Base-by-base conservation (phyloP, 1,284 basidiomycete species). In the Cryptococcus sp. region DNA sequence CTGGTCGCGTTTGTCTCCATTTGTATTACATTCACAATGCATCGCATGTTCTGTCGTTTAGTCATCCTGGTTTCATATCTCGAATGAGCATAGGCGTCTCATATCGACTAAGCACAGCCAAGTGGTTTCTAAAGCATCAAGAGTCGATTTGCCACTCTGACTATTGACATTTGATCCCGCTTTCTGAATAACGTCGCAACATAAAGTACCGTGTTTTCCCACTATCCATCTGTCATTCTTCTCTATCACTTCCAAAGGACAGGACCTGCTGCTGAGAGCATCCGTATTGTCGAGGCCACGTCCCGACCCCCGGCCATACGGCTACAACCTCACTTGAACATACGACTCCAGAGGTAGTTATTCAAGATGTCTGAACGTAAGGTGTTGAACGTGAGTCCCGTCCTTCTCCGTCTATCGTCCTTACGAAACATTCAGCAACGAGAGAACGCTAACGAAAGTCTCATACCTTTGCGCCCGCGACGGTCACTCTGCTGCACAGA, bases 321-420 rank as follows among this genome's bases (percentile, higher is more conserved):
- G 13, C 29, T 13, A 10, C 29, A 34, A 34, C 29, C 8, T 22
- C 15, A n/a, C n/a, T 22, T 2, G 41, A 16, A 22, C 41, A 22
- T 44, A 5, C 41, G 8, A 10, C 5, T 37, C 39, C 22, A 11
- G 11, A 41, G 43, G 38, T 44, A n/a, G 25, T 19, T 43, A 19
- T n/a, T 46, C 73, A 82, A 74, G 75, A 93, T 93, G 91, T 89
- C 91, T 62, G 91, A 93, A 80, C 89, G 91, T 68, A 93, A 58
- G 67, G 91, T 93, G 53, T 82, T 94, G 65, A 93, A 93, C 84
- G 75, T 78, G 59, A 68, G 74, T 72, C 34, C 5, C 3, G 25
- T 11, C 26, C 22, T 23, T 38, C 37, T 45, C 16, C 26, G 45
- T 16, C n/a, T 17, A 10, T 11, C 5, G 11, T 15, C 29, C 15